Conservation (phyloP, 129 eudicot species). For the Helianthus annuus region DNA sequence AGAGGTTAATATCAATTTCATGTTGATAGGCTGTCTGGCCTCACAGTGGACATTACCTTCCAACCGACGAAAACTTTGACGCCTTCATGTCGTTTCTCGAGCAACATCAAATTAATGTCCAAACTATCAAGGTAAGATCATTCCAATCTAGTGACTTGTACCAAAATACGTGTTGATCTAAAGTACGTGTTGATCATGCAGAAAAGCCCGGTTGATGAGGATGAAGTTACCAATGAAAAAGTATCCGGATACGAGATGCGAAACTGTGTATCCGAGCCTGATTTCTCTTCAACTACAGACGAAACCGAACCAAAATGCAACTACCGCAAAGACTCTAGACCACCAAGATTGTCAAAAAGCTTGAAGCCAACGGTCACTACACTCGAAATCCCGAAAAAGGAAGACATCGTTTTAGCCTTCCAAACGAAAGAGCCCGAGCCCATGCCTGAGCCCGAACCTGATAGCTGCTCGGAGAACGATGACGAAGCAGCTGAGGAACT, state of each 20-base stretch:
- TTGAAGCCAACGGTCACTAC: constrained; percentile 38
- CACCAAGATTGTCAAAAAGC: constrained; percentile 21
- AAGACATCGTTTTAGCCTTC: constrained; percentile 44
- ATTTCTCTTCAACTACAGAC: constrained; percentile 33
- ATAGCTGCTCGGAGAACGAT: constrained; percentile 44
- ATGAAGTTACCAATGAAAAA: constrained; percentile 29
- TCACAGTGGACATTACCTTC: constrained; percentile 94
- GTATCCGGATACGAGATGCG: constrained; percentile 34
- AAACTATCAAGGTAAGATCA: constrained; percentile 56
- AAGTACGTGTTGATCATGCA: constrained; percentile 30
- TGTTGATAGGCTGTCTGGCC: constrained; percentile 85
- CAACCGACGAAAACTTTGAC: constrained; percentile 83
- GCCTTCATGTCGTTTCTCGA: constrained; percentile 66
- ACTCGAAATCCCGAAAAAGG: constrained; percentile 58
- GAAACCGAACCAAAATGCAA: constrained; percentile 23
- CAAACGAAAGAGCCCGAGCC: constrained; percentile 32
- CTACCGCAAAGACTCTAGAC: constrained; percentile 25
- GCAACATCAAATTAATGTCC: constrained; percentile 59
- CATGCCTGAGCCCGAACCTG: constrained; percentile 7
- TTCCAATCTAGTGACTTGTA: no score
- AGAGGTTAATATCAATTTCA: constrained; percentile 11
- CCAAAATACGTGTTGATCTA: not conserved
- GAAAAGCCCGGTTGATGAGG: constrained; percentile 55
- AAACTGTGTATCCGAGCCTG: constrained; percentile 46
- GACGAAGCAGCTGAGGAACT: constrained; percentile 58